phyloP scores from a whole-genome alignment of 1,139 yeast species.

The Sugiyamaella sp. region DNA sequence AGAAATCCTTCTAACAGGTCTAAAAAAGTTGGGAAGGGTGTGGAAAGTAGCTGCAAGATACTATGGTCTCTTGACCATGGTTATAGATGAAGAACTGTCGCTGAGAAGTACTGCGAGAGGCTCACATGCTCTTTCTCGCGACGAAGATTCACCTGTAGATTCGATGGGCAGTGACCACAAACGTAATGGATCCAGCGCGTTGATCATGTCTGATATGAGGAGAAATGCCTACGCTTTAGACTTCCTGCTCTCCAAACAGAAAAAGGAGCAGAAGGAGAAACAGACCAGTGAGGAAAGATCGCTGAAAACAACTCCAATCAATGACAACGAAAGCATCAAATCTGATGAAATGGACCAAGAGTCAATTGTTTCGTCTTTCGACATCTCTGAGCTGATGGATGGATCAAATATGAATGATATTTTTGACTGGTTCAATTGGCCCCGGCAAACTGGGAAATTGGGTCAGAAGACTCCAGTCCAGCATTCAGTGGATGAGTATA shows the following conservation, averaged over 20 bases:
- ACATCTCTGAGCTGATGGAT: constrained; percentile 16
- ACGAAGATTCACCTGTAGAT: background rate
- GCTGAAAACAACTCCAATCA: background rate
- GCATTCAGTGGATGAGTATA: constrained; percentile 29
- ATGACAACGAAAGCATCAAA: constrained; percentile 12
- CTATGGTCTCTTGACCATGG: constrained; percentile 38
- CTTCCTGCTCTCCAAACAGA: constrained; percentile 26
- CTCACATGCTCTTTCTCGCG: constrained; percentile 24
- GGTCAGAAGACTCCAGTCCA: constrained; percentile 21
- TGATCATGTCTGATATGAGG: constrained; percentile 33
- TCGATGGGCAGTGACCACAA: constrained; percentile 4
- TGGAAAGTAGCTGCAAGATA: constrained; percentile 43
- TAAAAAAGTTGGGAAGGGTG: constrained; percentile 36
- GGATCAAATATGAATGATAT: constrained; percentile 23
- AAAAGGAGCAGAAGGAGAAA: constrained; percentile 9
- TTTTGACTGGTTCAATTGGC: constrained; percentile 33
- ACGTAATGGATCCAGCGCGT: constrained; percentile 24
- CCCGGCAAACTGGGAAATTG: constrained; percentile 24
- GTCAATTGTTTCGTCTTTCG: constrained; percentile 10
- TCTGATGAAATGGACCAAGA: constrained; percentile 16
- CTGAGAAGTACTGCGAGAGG: constrained; percentile 34
- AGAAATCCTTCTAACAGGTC: constrained; percentile 34
- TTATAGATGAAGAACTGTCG: constrained; percentile 39
- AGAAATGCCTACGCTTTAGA: constrained; percentile 34
- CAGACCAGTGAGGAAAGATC: background rate